Percentiles rank a stretch among this genome's conserved stretches.
These are phyloP conservation scores for Phoenix roebelenii DNA, from an alignment of 176 grass and related monocot species.

Conservation along the genomic window DNA sequence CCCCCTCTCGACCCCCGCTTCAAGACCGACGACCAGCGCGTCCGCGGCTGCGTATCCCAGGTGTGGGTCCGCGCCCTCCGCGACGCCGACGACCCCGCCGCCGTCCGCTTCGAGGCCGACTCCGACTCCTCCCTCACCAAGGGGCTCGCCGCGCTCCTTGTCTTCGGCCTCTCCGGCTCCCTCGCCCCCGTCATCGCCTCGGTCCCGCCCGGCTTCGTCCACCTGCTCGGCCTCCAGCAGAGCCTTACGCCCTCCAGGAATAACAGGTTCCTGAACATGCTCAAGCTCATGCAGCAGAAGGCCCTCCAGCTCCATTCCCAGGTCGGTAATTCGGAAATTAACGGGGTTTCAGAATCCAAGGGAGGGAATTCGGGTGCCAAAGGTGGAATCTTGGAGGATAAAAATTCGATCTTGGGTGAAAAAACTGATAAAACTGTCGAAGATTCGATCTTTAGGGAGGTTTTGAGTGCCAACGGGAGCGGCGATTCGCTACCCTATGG, in stretches of 20 bases:
- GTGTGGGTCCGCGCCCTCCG: slow-evolving; percentile 74
- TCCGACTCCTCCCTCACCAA: slow-evolving; percentile 81
- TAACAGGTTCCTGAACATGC: slow-evolving; percentile 80
- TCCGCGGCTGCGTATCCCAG: slow-evolving; percentile 69
- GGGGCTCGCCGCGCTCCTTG: slow-evolving; percentile 76
- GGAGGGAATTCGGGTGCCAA: background rate
- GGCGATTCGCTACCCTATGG: background rate
- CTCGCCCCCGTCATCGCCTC: slow-evolving; percentile 37
- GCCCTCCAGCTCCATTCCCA: slow-evolving; percentile 36
- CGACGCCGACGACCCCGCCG: slow-evolving; percentile 28
- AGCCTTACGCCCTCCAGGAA: slow-evolving; percentile 71
- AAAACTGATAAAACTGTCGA: slow-evolving; percentile 8
- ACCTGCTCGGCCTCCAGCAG: slow-evolving; percentile 67
- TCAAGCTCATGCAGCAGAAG: slow-evolving; percentile 79
- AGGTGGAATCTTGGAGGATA: background rate
- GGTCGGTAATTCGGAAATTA: too few relatives aligned
- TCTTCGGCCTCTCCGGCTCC: slow-evolving; percentile 61
- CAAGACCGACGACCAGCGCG: slow-evolving; percentile 66
- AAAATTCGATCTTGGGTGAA: slow-evolving; percentile 6
- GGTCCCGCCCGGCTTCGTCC: slow-evolving; percentile 53
- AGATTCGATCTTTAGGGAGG: slow-evolving; percentile 2
- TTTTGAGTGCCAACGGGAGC: slow-evolving; percentile 9
- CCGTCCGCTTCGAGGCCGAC: slow-evolving; percentile 68
- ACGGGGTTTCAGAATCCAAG: background rate
- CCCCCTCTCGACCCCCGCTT: slow-evolving; percentile 51